Conservation (phyloP, 768 basidiomycete species). For the Hebeloma cylindrosporum region DNA sequence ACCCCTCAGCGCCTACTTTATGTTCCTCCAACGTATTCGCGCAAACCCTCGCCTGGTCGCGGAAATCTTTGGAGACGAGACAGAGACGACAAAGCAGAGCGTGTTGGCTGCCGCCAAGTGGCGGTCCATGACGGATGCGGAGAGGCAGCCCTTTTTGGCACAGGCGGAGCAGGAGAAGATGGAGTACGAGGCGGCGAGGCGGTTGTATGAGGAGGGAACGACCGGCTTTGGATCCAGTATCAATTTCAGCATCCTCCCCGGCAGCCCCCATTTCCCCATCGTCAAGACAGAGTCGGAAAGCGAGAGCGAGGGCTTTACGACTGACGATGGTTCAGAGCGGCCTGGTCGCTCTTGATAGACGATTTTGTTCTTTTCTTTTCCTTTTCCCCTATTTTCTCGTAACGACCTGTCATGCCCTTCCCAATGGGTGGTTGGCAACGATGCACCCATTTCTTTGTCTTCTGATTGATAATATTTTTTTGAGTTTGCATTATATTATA, state of each 20-base stretch:
- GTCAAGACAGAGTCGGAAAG: conserved; percentile 67
- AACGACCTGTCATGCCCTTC: conserved; percentile 34
- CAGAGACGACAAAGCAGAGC: conserved; percentile 93
- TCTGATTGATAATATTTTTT: conserved; percentile 1
- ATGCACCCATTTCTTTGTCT: neutral
- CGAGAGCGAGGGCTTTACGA: conserved; percentile 63
- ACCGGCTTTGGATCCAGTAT: conserved; percentile 68
- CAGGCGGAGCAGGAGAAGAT: conserved; percentile 96
- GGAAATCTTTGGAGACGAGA: conserved; percentile 86
- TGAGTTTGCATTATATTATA: conserved; percentile 28
- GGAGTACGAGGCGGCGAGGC: conserved; percentile 84
- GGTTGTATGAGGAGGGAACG: conserved; percentile 84
- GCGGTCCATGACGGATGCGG: conserved; percentile 90
- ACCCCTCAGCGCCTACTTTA: conserved; percentile 90
- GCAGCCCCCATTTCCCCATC: conserved; percentile 61
- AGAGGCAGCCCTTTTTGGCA: conserved; percentile 92
- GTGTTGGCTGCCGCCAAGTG: conserved; percentile 91
- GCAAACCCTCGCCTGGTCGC: conserved; percentile 71
- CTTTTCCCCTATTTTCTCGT: conserved; percentile 13
- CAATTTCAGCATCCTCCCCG: conserved; percentile 80
- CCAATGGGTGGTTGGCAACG: conserved; percentile 5
- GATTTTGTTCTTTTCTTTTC: conserved; percentile 12
- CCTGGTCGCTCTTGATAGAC: conserved; percentile 21
- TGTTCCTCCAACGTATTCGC: conserved; percentile 90
- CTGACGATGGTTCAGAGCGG: conserved; percentile 47